phyloP scores from a whole-genome alignment of 768 basidiomycete species.

The Dacryopinax primogenitus region DNA sequence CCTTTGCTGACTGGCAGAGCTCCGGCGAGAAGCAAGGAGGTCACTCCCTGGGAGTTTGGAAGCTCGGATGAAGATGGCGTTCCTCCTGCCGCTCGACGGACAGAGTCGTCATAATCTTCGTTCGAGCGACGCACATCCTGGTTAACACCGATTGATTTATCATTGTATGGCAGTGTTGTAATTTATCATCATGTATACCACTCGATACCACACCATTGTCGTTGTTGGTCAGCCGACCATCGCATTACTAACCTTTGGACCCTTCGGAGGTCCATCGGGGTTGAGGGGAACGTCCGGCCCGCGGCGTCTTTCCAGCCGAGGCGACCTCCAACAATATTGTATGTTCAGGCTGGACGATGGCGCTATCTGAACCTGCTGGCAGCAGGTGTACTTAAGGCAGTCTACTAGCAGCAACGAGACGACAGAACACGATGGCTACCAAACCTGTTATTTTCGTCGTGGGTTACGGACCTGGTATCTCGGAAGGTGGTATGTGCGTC shows the following conservation, averaged over 20 bases:
- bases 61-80: neutral
- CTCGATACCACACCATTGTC: too few species aligned
- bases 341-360: neutral
- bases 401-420: too few species aligned
- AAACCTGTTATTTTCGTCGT: neutral
- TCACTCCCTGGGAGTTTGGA: neutral
- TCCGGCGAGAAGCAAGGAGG: constrained; percentile 1
- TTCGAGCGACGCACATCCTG: neutral
- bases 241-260: too few species aligned
- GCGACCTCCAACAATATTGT: neutral
- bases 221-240: neutral
- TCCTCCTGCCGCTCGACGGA: neutral
- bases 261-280: too few species aligned
- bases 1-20: neutral
- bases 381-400: too few species aligned
- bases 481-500: neutral
- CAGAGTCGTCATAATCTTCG: neutral
- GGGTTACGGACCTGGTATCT: neutral
- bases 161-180: neutral
- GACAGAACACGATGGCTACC: neutral
- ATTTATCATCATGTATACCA: neutral
- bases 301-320: too few species aligned
- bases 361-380: neutral
- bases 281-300: too few species aligned
- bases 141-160: neutral